Percentiles rank a stretch among this genome's conserved stretches.
These are phyloP conservation scores for Penicillium sp. DNA, from an alignment of 2,329 filamentous ascomycete species.

Conservation along the genomic window DNA sequence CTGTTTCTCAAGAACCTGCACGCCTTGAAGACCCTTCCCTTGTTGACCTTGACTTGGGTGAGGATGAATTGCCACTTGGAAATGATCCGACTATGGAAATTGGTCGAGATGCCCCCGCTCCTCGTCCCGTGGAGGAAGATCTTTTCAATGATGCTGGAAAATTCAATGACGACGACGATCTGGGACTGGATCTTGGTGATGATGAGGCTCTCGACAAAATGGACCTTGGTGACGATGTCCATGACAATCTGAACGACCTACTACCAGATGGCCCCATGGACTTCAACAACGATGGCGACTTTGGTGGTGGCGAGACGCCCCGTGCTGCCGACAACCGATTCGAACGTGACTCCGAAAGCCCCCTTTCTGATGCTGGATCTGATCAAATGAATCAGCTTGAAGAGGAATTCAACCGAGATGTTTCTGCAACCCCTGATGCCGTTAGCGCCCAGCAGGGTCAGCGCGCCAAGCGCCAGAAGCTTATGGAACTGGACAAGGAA, in stretches of 20 bases:
- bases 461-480: slow-evolving; percentile 73
- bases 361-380: slow-evolving; percentile 67
- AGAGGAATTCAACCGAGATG: slow-evolving; percentile 28
- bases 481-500: slow-evolving; percentile 76
- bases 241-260: slow-evolving; percentile 59
- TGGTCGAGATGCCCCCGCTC: slow-evolving; percentile 76
- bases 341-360: slow-evolving; percentile 65
- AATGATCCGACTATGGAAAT: slow-evolving; percentile 73
- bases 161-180: slow-evolving; percentile 54
- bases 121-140: slow-evolving; percentile 58
- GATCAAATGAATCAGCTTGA: slow-evolving; percentile 57
- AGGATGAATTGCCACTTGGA: slow-evolving; percentile 64
- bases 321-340: slow-evolving; percentile 48
- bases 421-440: slow-evolving; percentile 45
- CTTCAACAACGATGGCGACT: slow-evolving; percentile 52
- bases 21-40: slow-evolving; percentile 66
- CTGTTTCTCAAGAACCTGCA: slow-evolving; percentile 50
- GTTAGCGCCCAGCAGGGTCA: slow-evolving; percentile 63
- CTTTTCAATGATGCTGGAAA: slow-evolving; percentile 63
- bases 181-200: slow-evolving; percentile 48
- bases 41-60: slow-evolving; percentile 68
- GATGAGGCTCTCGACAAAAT: slow-evolving; percentile 43
- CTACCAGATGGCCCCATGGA: slow-evolving; percentile 55
- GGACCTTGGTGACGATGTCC: slow-evolving; percentile 34
- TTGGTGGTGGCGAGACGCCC: slow-evolving; percentile 56